phyloP scores from a whole-genome alignment of 148 eudicot species.

The Cornus controversa region DNA sequence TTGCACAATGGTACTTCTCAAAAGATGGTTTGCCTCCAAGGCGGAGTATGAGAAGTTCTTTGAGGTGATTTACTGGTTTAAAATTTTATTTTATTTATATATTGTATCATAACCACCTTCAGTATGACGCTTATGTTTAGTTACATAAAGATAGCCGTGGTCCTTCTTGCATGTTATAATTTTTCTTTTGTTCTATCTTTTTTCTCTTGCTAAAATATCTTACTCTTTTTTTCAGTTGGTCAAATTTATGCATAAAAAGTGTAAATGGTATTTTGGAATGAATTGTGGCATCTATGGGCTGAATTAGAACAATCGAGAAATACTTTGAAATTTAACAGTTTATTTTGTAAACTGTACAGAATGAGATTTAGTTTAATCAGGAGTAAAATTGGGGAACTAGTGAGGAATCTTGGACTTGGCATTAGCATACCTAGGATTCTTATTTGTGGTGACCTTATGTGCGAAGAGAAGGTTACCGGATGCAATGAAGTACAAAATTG shows the following conservation, averaged over 20 bases:
- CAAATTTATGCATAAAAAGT: neutral
- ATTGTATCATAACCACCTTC: neutral
- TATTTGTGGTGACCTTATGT: no score
- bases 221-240: neutral
- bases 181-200: no score
- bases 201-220: neutral
- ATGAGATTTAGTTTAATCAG: no score
- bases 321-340: no score
- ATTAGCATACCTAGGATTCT: no score
- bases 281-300: neutral
- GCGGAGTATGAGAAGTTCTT: constrained; percentile 60
- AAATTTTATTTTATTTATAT: neutral
- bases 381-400: no score
- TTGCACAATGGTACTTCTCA: constrained; percentile 97
- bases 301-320: no score
- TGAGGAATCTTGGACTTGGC: no score
- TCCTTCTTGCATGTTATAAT: no score
- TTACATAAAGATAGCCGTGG: neutral
- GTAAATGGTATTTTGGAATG: neutral
- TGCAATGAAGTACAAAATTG: no score
- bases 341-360: no score
- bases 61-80: constrained; percentile 61
- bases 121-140: neutral
- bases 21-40: constrained; percentile 63
- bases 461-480: no score